phyloP scores from a whole-genome alignment of 306 rosid species.

The Carpinus viminea region DNA sequence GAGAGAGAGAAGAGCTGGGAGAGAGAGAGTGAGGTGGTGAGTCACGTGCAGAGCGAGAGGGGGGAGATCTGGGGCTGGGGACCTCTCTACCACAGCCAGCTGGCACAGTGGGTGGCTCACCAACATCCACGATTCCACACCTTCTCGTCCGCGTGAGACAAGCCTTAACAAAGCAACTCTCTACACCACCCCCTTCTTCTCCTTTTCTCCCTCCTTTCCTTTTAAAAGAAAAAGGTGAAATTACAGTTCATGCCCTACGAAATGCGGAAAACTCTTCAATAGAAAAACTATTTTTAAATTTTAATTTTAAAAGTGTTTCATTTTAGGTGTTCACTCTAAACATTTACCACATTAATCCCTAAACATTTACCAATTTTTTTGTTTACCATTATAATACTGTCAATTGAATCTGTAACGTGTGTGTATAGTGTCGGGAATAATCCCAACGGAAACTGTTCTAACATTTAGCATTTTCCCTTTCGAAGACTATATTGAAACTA shows the following conservation, averaged over 20 bases:
- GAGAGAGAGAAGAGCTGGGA: conserved; percentile 17
- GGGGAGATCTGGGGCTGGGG: conserved; percentile 52
- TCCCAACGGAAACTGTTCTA: no score
- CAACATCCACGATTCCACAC: conserved; percentile 97
- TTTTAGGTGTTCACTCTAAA: no score
- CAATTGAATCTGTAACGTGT: no score
- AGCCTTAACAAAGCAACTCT: background rate
- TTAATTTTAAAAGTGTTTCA: no score
- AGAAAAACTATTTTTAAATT: no score
- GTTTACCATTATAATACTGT: no score
- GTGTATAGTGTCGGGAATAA: no score
- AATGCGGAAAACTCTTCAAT: background rate
- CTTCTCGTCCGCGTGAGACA: conserved; percentile 75
- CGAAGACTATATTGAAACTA: no score
- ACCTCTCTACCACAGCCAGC: conserved; percentile 99
- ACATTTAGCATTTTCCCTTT: no score
- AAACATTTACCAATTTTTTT: no score
- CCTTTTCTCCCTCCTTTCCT: background rate
- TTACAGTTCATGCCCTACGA: background rate
- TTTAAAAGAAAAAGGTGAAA: background rate
- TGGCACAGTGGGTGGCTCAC: conserved; percentile 92
- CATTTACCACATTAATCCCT: no score
- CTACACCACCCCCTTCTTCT: background rate
- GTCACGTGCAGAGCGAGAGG: conserved; percentile 80
- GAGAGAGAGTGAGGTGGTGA: conserved; percentile 37